These are phyloP conservation scores for Chlamydomonas reinhardtii DNA, from an alignment of 163 green algal genomes.

Conservation along the genomic window DNA sequence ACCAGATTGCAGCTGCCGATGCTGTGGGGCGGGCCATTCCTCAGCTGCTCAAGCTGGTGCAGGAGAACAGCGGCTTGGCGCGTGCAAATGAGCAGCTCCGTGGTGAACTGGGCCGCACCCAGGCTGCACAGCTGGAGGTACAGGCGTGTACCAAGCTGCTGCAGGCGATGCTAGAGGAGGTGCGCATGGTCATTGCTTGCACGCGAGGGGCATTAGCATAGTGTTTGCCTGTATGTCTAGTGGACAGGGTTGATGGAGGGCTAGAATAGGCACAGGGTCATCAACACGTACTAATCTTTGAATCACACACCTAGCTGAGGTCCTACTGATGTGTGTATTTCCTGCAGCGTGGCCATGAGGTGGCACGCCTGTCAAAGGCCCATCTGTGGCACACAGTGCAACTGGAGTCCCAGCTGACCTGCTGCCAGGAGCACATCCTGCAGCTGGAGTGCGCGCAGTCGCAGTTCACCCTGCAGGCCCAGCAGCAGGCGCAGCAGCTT, in stretches of 20 bases:
- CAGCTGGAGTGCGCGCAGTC: conserved; percentile 26
- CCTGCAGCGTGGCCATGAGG: neutral
- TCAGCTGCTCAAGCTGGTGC: neutral
- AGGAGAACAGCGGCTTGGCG: conserved; percentile 23
- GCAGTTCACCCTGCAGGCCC: conserved; percentile 7
- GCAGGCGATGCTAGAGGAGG: conserved; percentile 16
- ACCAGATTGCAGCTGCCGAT: too few species aligned
- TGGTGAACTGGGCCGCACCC: neutral
- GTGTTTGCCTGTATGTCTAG: too few species aligned
- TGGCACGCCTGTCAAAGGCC: neutral
- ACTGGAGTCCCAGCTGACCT: neutral
- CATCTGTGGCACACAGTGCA: neutral
- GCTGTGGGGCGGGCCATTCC: too few species aligned
- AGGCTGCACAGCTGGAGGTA: conserved; percentile 15
- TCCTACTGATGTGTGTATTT: too few species aligned
- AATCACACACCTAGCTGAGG: too few species aligned
- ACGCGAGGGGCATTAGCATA: too few species aligned
- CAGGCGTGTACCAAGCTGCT: conserved; percentile 22
- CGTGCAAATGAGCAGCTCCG: conserved; percentile 25
- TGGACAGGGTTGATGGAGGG: too few species aligned
- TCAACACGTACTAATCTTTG: too few species aligned
- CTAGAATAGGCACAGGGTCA: too few species aligned
- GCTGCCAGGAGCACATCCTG: conserved; percentile 6
- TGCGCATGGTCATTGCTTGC: neutral
- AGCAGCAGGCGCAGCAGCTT: neutral